Percentiles rank a stretch among this genome's conserved stretches.
phyloP scores from a whole-genome alignment of 768 basidiomycete species.

The Suillus decipiens region DNA sequence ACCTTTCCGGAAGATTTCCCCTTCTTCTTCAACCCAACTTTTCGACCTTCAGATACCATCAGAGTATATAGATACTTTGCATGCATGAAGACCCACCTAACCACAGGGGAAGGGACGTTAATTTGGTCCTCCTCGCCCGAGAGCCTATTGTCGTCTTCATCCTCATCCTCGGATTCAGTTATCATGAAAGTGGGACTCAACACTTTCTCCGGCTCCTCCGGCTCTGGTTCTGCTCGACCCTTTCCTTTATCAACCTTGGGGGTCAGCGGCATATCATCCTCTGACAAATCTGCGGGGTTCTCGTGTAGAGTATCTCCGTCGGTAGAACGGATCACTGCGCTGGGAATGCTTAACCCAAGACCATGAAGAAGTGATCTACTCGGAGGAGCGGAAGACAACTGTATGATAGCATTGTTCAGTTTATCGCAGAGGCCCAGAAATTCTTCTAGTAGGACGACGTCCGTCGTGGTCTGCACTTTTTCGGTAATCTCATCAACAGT shows the following conservation, averaged over 20 bases:
- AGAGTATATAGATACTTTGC: neutral
- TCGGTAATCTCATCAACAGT: constrained; percentile 52
- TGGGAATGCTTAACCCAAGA: constrained; percentile 43
- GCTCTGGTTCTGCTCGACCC: constrained; percentile 65
- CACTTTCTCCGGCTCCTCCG: constrained; percentile 69
- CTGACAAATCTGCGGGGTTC: constrained; percentile 10
- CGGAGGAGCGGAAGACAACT: constrained; percentile 39
- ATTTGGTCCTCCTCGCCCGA: constrained; percentile 30
- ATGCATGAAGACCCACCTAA: neutral
- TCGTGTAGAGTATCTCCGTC: constrained; percentile 31
- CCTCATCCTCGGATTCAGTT: constrained; percentile 54
- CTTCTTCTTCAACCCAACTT: constrained; percentile 91
- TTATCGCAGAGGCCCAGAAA: constrained; percentile 74
- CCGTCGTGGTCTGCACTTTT: constrained; percentile 55
- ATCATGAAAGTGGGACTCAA: constrained; percentile 65
- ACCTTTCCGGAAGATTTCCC: constrained; percentile 94
- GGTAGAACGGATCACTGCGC: constrained; percentile 21
- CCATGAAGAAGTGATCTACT: constrained; percentile 46
- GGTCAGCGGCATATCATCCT: constrained; percentile 44
- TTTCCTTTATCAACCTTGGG: constrained; percentile 81
- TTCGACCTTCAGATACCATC: constrained; percentile 50
- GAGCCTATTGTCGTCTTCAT: constrained; percentile 40
- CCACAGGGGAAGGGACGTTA: constrained; percentile 33
- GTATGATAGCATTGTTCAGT: constrained; percentile 57
- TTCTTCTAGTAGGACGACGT: constrained; percentile 63